These are phyloP conservation scores for Cyberlindnera veronae DNA, from an alignment of 805 yeast species.

Conservation along the genomic window DNA sequence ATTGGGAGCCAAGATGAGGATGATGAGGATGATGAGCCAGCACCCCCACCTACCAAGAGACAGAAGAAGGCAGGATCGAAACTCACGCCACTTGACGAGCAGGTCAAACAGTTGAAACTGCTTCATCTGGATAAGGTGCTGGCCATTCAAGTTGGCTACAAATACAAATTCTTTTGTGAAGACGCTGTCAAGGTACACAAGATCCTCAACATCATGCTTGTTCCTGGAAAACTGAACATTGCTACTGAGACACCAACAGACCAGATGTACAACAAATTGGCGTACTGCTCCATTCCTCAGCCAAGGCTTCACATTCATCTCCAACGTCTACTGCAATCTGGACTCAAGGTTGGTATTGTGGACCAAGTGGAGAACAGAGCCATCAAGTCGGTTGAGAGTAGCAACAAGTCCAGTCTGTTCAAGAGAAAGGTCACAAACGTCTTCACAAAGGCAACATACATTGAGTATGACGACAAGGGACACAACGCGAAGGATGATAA, in stretches of 20 bases:
- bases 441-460: conserved; percentile 80
- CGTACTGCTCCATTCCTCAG: conserved; percentile 85
- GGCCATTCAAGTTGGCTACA: conserved; percentile 88
- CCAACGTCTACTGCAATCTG: conserved; percentile 64
- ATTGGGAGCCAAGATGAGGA: conserved; percentile 10
- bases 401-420: conserved; percentile 57
- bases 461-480: conserved; percentile 48
- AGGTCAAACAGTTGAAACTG: conserved; percentile 62
- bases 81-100: conserved; percentile 79
- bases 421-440: conserved; percentile 65
- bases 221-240: conserved; percentile 62
- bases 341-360: conserved; percentile 82
- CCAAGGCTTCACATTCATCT: conserved; percentile 70
- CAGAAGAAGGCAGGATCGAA: conserved; percentile 20
- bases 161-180: conserved; percentile 79
- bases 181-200: conserved; percentile 74
- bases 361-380: conserved; percentile 83
- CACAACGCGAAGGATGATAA: conserved; percentile 29
- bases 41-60: conserved; percentile 6
- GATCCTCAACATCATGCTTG: conserved; percentile 63
- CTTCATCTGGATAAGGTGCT: conserved; percentile 63
- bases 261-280: conserved; percentile 52
- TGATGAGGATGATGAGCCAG: conserved; percentile 6
- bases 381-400: conserved; percentile 48
- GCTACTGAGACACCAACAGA: conserved; percentile 52